These are phyloP conservation scores for Debaryomyces prosopidis DNA, from an alignment of 805 yeast genomes.

Conservation along the genomic window DNA sequence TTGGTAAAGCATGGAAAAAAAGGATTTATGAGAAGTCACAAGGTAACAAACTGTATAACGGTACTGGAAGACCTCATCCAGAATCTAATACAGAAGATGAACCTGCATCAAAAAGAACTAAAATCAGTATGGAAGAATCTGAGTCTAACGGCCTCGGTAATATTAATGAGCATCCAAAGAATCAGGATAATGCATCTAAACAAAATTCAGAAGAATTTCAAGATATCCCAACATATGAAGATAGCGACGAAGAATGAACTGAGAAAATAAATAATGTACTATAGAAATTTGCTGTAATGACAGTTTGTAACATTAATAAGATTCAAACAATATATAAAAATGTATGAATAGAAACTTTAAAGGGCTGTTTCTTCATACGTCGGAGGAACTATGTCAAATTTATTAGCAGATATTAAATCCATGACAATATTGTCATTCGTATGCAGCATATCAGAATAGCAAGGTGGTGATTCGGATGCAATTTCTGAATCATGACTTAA, in stretches of 20 bases:
- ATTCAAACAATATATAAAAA: neutral
- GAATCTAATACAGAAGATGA: constrained; percentile 2
- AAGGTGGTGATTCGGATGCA: constrained; percentile 13
- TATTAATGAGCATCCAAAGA: neutral
- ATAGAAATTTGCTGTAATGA: neutral
- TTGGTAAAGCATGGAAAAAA: constrained; percentile 61
- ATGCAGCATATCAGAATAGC: constrained; percentile 4
- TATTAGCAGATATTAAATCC: neutral
- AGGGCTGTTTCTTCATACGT: neutral
- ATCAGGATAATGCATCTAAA: neutral
- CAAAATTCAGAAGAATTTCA: constrained; percentile 19
- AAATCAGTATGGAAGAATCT: constrained; percentile 7
- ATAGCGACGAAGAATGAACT: constrained; percentile 31
- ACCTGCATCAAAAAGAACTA: constrained; percentile 11
- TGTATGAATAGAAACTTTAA: neutral
- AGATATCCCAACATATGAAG: constrained; percentile 43
- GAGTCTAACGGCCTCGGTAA: neutral
- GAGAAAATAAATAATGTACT: neutral
- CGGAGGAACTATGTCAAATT: neutral
- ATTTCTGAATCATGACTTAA: constrained; percentile 10
- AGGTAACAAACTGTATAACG: constrained; percentile 9
- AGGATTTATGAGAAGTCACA: constrained; percentile 46
- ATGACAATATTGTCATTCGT: neutral
- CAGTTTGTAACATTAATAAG: neutral
- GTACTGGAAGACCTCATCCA: neutral